Percentiles rank a stretch among this genome's conserved stretches.
Conservation (phyloP, 257 asterid species). For the Solanum rostratum region DNA sequence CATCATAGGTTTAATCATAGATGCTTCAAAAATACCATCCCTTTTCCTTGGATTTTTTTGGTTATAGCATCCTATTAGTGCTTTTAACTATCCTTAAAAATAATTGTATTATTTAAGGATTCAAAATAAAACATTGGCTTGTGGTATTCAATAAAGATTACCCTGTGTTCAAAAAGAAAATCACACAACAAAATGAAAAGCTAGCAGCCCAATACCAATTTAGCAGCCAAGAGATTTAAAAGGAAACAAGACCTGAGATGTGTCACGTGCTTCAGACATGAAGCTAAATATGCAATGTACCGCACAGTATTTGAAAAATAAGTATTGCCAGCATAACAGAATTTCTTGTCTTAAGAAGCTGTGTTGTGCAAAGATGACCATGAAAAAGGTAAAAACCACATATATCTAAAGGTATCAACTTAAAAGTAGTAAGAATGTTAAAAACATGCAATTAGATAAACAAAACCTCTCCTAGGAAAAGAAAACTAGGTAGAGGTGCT, state of each 20-base stretch:
- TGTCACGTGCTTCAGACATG: not conserved
- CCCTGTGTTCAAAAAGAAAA: not conserved
- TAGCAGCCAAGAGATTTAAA: not conserved
- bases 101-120: not conserved
- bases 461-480: not conserved
- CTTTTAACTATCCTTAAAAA: not conserved
- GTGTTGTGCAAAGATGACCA: not conserved
- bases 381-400: not conserved
- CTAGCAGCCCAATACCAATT: not conserved
- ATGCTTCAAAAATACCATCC: not conserved
- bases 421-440: not conserved
- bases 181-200: not conserved
- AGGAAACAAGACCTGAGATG: not conserved
- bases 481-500: not conserved
- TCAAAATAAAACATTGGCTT: not conserved
- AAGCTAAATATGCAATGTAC: not conserved
- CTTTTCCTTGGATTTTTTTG: not conserved
- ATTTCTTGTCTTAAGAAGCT: not conserved
- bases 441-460: not conserved
- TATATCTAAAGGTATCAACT: not conserved
- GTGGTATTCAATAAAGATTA: not conserved
- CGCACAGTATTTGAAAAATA: not conserved
- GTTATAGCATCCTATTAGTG: not conserved
- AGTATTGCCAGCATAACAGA: not conserved
- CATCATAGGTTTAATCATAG: not conserved